A percentile compares a stretch with the other conserved stretches of the same genome.
phyloP scores from a whole-genome alignment of 1,139 yeast species.

The Casaregolazyma suthepensis region DNA sequence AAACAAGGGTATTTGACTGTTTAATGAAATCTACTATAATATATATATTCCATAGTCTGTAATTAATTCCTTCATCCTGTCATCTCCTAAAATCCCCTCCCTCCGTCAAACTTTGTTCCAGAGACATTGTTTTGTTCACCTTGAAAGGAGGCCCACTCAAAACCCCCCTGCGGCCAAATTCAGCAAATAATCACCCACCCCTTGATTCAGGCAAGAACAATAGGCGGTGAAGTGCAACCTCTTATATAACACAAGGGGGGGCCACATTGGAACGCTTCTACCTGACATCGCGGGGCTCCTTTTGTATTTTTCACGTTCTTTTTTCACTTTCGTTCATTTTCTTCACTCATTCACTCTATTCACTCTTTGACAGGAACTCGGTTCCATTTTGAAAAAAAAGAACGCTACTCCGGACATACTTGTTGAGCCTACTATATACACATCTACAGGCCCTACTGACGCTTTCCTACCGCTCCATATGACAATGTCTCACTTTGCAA shows the following conservation, averaged over 20 bases:
- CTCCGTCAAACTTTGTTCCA: background rate
- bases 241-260: background rate
- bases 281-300: background rate
- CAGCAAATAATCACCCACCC: background rate
- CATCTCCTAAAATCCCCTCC: background rate
- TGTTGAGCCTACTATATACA: too few relatives aligned
- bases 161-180: background rate
- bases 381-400: background rate
- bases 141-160: background rate
- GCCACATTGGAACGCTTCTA: background rate
- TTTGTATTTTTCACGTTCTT: background rate
- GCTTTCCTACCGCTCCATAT: too few relatives aligned
- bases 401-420: too few relatives aligned
- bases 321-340: background rate
- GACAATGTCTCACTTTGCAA: slow-evolving; percentile 4
- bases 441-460: too few relatives aligned
- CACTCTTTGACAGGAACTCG: background rate
- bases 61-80: background rate
- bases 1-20: background rate
- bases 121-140: background rate
- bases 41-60: background rate
- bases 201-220: background rate
- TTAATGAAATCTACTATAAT: background rate
- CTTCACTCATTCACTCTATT: background rate
- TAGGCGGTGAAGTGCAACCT: background rate